Conservation (phyloP, 1,139 yeast genomes). For the Kodamaea anthophila region DNA sequence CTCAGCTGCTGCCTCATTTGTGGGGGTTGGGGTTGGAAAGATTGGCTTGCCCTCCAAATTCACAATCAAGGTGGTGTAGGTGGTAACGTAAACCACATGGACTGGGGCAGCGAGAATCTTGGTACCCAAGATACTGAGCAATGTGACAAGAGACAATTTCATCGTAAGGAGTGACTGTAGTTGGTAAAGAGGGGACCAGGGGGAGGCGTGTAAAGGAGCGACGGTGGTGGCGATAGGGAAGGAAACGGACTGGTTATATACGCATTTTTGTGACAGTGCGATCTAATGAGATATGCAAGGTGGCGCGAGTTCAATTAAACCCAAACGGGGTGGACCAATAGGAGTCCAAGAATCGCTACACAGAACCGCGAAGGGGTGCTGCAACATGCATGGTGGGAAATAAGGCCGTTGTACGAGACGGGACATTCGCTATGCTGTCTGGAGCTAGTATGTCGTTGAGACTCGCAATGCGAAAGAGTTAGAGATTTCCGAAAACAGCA, state of each 20-base stretch:
- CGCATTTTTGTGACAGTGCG: no score
- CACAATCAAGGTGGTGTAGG: conserved; percentile 14
- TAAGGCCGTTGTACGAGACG: no score
- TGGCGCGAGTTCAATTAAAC: no score
- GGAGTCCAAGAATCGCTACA: no score
- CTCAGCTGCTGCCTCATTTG: conserved; percentile 6
- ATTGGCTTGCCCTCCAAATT: conserved; percentile 10
- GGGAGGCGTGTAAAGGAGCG: conserved; percentile 8
- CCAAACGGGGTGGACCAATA: no score
- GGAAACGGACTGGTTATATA: no score
- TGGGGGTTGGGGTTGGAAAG: conserved; percentile 5
- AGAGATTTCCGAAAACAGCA: conserved; percentile 3
- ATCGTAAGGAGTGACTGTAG: conserved; percentile 7
- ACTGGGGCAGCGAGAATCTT: conserved; percentile 19
- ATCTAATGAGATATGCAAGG: no score
- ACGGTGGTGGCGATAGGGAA: conserved; percentile 1
- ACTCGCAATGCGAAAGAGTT: no score
- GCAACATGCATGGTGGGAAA: no score
- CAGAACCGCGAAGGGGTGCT: no score
- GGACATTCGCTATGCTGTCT: no score
- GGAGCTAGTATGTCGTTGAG: no score
- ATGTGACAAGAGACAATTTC: conserved; percentile 11
- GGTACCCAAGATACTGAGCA: conserved; percentile 11
- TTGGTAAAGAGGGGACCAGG: conserved; percentile 6
- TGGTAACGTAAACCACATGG: conserved; percentile 13